phyloP scores from a whole-genome alignment of 495 filamentous ascomycete genomes.

The Staphylotrichum tortipilum region DNA sequence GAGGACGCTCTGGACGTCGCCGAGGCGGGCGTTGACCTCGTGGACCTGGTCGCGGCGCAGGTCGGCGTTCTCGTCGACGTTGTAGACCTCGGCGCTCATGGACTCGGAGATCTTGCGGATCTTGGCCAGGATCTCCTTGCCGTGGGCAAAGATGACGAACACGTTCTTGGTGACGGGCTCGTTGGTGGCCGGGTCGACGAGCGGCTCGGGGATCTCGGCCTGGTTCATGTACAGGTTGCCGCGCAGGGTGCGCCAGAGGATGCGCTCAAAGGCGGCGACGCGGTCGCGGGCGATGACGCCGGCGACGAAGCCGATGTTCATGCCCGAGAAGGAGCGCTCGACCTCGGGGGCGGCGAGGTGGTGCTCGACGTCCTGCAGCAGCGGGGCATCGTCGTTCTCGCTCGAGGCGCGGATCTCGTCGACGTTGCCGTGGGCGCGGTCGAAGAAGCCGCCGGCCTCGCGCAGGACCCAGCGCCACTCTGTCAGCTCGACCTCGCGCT shows the following conservation, averaged over 20 bases:
- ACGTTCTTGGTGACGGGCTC: constrained; percentile 93
- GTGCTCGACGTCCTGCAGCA: constrained; percentile 82
- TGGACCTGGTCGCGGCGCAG: constrained; percentile 88
- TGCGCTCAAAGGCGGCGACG: constrained; percentile 91
- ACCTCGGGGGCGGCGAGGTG: constrained; percentile 64
- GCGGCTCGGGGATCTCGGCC: constrained; percentile 91
- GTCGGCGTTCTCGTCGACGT: constrained; percentile 94
- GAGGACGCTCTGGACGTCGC: constrained; percentile 82
- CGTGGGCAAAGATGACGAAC: constrained; percentile 98
- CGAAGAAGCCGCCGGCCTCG: constrained; percentile 94
- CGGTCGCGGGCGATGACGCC: constrained; percentile 91
- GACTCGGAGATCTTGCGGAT: constrained; percentile 98
- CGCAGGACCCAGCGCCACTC: constrained; percentile 97
- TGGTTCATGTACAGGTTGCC: constrained; percentile 99
- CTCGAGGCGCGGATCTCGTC: constrained; percentile 91
- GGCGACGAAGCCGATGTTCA: constrained; percentile 99
- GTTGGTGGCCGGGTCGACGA: constrained; percentile 85
- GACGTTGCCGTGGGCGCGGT: constrained; percentile 87
- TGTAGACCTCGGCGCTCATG: constrained; percentile 88
- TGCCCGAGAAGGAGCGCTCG: constrained; percentile 81
- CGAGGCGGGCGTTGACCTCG: constrained; percentile 87
- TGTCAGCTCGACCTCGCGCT: constrained; percentile 88
- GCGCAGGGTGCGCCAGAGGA: constrained; percentile 91
- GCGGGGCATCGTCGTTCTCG: constrained; percentile 76
- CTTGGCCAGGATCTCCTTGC: constrained; percentile 95